These are phyloP conservation scores for Peronosclerospora sorghi DNA, from an alignment of 352 stramenopile species.

Conservation along the genomic window DNA sequence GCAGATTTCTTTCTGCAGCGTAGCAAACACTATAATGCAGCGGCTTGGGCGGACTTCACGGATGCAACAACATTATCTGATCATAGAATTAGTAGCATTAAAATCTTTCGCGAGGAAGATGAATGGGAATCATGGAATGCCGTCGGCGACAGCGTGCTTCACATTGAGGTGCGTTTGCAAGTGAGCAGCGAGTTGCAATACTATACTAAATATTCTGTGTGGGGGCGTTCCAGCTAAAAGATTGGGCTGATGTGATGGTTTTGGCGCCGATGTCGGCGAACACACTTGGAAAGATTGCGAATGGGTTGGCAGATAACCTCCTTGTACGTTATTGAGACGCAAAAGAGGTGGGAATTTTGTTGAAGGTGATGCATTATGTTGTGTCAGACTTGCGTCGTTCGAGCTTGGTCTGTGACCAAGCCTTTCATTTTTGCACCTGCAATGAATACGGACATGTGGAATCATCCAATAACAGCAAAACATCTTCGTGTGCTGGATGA, in stretches of 20 bases:
- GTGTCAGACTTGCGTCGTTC: constrained; percentile 76
- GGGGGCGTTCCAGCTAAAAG: constrained; percentile 69
- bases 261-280: constrained; percentile 86
- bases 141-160: constrained; percentile 69
- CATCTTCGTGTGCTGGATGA: constrained; percentile 55
- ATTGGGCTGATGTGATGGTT: constrained; percentile 91
- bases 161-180: constrained; percentile 65
- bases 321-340: constrained; percentile 35
- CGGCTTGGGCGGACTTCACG: constrained; percentile 32
- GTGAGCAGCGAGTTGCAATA: not conserved
- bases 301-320: constrained; percentile 93
- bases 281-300: constrained; percentile 84
- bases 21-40: constrained; percentile 59
- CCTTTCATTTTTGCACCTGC: constrained; percentile 89
- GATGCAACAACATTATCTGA: constrained; percentile 10
- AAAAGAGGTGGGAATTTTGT: constrained; percentile 1
- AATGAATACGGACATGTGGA: constrained; percentile 98
- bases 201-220: not conserved
- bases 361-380: not conserved
- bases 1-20: constrained; percentile 77
- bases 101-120: constrained; percentile 57
- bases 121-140: constrained; percentile 78
- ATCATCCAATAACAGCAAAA: constrained; percentile 86
- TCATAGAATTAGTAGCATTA: constrained; percentile 9
- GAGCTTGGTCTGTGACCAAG: constrained; percentile 90